Percentiles rank a stretch among this genome's conserved stretches.
These are phyloP conservation scores for Cytospora mali DNA, from an alignment of 2,329 filamentous ascomycete genomes.

Conservation along the genomic window DNA sequence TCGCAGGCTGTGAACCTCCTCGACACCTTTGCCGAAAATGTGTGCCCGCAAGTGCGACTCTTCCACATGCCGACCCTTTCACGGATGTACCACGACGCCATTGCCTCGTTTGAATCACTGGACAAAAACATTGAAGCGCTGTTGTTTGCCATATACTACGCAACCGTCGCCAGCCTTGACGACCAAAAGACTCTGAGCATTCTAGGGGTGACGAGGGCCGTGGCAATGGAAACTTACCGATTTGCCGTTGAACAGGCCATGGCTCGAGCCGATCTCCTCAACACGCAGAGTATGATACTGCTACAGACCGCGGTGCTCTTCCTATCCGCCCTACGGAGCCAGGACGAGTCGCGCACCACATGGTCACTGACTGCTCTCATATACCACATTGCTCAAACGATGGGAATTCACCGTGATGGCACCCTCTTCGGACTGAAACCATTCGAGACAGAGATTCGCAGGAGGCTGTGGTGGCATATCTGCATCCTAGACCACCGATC, in stretches of 20 bases:
- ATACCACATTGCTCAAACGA: slow-evolving; percentile 52
- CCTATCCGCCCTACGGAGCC: slow-evolving; percentile 48
- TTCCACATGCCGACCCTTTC: slow-evolving; percentile 37
- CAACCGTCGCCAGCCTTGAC: slow-evolving; percentile 55
- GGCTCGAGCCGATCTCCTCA: slow-evolving; percentile 59
- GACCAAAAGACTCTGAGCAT: slow-evolving; percentile 45
- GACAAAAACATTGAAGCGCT: slow-evolving; percentile 32
- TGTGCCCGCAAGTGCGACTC: slow-evolving; percentile 34
- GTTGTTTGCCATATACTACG: slow-evolving; percentile 58
- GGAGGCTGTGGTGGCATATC: slow-evolving; percentile 62
- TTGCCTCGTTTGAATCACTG: slow-evolving; percentile 28
- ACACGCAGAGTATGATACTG: slow-evolving; percentile 55
- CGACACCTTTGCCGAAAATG: slow-evolving; percentile 34
- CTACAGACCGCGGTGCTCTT: slow-evolving; percentile 62
- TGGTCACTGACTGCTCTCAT: slow-evolving; percentile 64
- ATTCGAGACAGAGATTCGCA: slow-evolving; percentile 61
- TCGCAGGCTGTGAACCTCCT: slow-evolving; percentile 33
- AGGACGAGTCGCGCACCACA: slow-evolving; percentile 51
- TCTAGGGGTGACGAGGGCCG: slow-evolving; percentile 4
- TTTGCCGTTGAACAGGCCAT: slow-evolving; percentile 57
- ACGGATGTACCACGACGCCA: slow-evolving; percentile 33
- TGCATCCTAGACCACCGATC: slow-evolving; percentile 57
- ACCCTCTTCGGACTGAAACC: slow-evolving; percentile 49
- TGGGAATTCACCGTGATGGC: slow-evolving; percentile 54
- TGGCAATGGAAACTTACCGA: slow-evolving; percentile 39